A percentile compares a stretch with the other conserved stretches of the same genome.
Conservation (phyloP, 1,139 yeast genomes). For the Yamadazyma taylorii region DNA sequence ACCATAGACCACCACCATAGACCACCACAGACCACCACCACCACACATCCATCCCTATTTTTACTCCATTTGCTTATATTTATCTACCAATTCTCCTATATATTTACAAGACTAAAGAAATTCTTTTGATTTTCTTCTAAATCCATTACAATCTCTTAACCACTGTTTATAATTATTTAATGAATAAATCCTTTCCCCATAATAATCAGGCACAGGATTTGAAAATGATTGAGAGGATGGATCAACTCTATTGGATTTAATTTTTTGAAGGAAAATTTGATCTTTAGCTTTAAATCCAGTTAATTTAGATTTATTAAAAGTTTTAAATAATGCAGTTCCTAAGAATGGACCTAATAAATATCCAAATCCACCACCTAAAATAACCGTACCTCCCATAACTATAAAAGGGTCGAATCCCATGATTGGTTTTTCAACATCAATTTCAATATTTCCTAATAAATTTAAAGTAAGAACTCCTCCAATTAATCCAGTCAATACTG, state of each 20-base stretch:
- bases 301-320: conserved; percentile 49
- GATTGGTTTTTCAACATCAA: conserved; percentile 79
- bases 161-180: conserved; percentile 87
- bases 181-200: conserved; percentile 92
- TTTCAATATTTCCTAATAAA: conserved; percentile 73
- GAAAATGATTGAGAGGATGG: conserved; percentile 90
- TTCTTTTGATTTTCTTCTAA: conserved; percentile 79
- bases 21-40: too few relatives aligned
- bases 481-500: conserved; percentile 63
- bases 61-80: too few relatives aligned
- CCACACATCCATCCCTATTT: too few relatives aligned
- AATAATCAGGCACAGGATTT: conserved; percentile 96
- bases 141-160: conserved; percentile 93
- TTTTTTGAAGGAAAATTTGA: conserved; percentile 68
- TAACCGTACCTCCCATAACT: conserved; percentile 66
- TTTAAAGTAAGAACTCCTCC: conserved; percentile 77
- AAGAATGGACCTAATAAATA: conserved; percentile 80
- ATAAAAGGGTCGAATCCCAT: conserved; percentile 87
- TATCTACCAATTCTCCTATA: too few relatives aligned
- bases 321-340: conserved; percentile 69
- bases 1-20: too few relatives aligned
- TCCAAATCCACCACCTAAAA: conserved; percentile 75
- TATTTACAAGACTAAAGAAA: conserved; percentile 46
- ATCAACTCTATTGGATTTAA: conserved; percentile 80
- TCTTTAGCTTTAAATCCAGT: conserved; percentile 59